These are phyloP conservation scores for Paramecium biaurelia DNA, from an alignment of 73 alveolate species.

Conservation along the genomic window DNA sequence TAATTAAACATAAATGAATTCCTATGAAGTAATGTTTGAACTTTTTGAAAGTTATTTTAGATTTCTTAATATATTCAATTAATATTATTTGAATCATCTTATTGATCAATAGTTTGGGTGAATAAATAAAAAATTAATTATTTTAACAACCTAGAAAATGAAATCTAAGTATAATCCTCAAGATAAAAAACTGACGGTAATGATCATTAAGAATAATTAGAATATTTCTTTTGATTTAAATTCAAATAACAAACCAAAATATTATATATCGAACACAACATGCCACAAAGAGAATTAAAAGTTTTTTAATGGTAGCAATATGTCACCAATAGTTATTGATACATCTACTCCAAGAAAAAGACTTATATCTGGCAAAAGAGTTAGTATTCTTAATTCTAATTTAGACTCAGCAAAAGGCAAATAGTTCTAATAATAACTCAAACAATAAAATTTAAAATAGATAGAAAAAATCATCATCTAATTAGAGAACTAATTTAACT, in stretches of 20 bases:
- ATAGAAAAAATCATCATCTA: not conserved
- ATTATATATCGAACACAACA: not conserved
- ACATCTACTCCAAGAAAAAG: slow-evolving; percentile 12
- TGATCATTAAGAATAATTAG: not conserved
- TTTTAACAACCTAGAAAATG: not conserved
- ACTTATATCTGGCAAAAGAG: slow-evolving; percentile 15
- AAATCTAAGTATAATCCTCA: not conserved
- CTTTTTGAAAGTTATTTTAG: not conserved
- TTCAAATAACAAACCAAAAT: not conserved
- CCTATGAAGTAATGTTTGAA: not conserved
- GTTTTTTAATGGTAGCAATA: not conserved
- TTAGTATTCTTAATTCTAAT: not conserved
- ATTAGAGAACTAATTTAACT: slow-evolving; percentile 44
- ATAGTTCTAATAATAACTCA: not conserved
- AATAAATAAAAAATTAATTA: not conserved
- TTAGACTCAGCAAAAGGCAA: not conserved
- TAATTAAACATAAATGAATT: not conserved
- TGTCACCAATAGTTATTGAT: not conserved
- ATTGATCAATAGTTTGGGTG: not conserved
- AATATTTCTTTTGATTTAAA: not conserved
- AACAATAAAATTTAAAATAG: not conserved
- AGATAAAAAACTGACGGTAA: not conserved
- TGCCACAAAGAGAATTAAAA: not conserved
- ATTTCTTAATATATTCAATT: not conserved
- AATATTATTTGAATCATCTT: not conserved